phyloP scores from a whole-genome alignment of 2,329 filamentous ascomycete genomes.

The Lecanicillium sp. region DNA sequence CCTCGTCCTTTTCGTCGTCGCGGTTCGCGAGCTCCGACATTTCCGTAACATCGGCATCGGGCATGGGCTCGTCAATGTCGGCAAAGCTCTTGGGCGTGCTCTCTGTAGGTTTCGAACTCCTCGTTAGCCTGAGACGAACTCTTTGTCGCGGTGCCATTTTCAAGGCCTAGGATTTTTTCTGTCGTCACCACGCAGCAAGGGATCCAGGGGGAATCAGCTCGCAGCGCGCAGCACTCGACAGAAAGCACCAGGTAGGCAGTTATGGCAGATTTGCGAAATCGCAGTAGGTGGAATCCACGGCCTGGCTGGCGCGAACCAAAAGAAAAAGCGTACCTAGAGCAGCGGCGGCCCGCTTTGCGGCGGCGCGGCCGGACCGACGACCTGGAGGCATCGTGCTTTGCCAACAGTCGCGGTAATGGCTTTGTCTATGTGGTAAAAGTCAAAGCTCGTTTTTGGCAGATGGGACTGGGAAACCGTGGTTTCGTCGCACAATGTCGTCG shows the following conservation, averaged over 20 bases:
- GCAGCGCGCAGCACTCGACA: too few relatives aligned
- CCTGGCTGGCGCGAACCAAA: conserved; percentile 1
- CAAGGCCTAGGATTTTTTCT: neutral
- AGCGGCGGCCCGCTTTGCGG: conserved; percentile 44
- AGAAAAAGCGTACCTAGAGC: conserved; percentile 38
- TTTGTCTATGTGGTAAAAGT: neutral
- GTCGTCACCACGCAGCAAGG: conserved; percentile 1
- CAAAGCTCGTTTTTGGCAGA: too few relatives aligned
- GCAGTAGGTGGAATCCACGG: conserved; percentile 3
- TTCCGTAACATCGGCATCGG: conserved; percentile 20
- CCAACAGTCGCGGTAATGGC: neutral
- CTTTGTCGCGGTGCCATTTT: conserved; percentile 20
- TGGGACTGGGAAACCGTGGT: neutral
- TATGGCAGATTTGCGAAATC: too few relatives aligned
- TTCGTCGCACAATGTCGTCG: neutral
- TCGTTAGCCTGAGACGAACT: conserved; percentile 26
- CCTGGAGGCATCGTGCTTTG: conserved; percentile 18
- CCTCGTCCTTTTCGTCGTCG: conserved; percentile 37
- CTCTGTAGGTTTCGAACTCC: conserved; percentile 23
- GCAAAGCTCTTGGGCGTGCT: conserved; percentile 34
- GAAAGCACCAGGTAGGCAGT: too few relatives aligned
- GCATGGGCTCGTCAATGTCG: conserved; percentile 30
- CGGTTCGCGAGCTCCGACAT: conserved; percentile 22
- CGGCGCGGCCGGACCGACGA: conserved; percentile 44
- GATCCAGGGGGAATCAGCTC: too few relatives aligned